Base-by-base conservation (phyloP, 1,284 basidiomycete genomes). In the Cutaneotrichosporon mucoides region DNA sequence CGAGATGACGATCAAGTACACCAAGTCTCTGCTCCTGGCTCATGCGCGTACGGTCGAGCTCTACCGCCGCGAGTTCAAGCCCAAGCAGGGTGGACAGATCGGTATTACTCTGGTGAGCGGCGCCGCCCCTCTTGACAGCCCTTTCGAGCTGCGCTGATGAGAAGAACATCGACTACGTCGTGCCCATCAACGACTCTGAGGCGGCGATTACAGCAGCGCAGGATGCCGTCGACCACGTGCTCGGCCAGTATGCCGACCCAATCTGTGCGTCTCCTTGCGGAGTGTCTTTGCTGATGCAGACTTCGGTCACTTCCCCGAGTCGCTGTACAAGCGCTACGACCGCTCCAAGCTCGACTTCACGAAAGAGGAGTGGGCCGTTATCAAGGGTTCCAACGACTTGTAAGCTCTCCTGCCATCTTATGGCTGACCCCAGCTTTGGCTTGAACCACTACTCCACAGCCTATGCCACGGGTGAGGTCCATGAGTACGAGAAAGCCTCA, bases 151-250 rank as follows among this genome's bases (percentile, higher is more conserved):
- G 24, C 24, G 24, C 24, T 24, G 24, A 24, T 24, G 24, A 24
- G 24, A 24, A 24, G 64, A 70, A 73, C 61, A 60, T 60, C 46
- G 71, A 71, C 52, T 71, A 65, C 66, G 43, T 59, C 9, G 66
- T 62, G 37, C 68, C 68, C 1, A 46, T 68, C 16, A 59, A 69
- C 46, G 66, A 69, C 6, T 59, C 42, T 5, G 33, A 56, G 3
- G 63, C 63, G 15, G 67, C 69, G 1, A 62, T 57, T 42, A 51
- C 51, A 0, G 66, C 64, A 3, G 57, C 66, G 3, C 55, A 64
- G 43, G 42, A 45, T n/a, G 46, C 47, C 35, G 37, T 61, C 12
- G 65, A 62, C 42, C 44, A 53, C 33, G 41, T 55, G 15, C 40
- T 64, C 9, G 62, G 66, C 38, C 46, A 49, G 47, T 70, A 62